Base-by-base conservation (phyloP, 2,329 filamentous ascomycete genomes). In the Acrocalymma vagum region DNA sequence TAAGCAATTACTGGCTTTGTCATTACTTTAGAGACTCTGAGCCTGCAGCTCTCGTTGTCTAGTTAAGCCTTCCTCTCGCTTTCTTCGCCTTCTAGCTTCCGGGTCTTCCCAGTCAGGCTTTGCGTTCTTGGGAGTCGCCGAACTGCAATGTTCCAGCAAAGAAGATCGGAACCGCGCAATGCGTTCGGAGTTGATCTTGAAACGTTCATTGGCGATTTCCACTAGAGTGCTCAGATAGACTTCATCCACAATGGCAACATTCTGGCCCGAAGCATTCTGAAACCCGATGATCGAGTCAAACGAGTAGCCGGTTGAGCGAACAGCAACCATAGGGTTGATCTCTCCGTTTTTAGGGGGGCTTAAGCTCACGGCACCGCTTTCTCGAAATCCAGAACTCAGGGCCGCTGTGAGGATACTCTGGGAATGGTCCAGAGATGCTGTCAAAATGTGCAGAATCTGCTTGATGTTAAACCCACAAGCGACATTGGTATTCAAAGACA, bases 361-460 rank as follows among this genome's bases (percentile, higher is more conserved):
- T 30, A 90, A 65, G 59, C 86, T 89, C 42, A 95, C 79, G 33
- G 93, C 86, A 13, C 93, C 93, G 44, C 88, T 94, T 72, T 97
- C 93, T 10, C 93, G 85, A 65, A 96, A 96, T 0, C 93, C 93
- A 4, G 90, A 87, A 55, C 85, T 82, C 8, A 93, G 77, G 2
- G 88, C 92, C 29, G 88, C 88, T 9, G 84, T 79, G 10, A 96
- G 79, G 13, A 95, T 77, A 7, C 81, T 76, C 53, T 95, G 87
- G 4, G 93, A 90, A 57, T 93, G 83, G 9, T 80, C 71, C 0
- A 85, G 76, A 0, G 89, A 93, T 11, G 90, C 83, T 5, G 90
- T 85, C 58, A 95, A 80, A 28, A 97, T 78, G 56, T 97, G 93
- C 1, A 97, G 81, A 54, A 96, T 96, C 92, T 95, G 48, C 14